Evolutionary conservation across 108 stramenopile genomes (phyloP), one percentile per base, ranked within the genome.

Genomic region (Cyclotella atomus): DNA sequence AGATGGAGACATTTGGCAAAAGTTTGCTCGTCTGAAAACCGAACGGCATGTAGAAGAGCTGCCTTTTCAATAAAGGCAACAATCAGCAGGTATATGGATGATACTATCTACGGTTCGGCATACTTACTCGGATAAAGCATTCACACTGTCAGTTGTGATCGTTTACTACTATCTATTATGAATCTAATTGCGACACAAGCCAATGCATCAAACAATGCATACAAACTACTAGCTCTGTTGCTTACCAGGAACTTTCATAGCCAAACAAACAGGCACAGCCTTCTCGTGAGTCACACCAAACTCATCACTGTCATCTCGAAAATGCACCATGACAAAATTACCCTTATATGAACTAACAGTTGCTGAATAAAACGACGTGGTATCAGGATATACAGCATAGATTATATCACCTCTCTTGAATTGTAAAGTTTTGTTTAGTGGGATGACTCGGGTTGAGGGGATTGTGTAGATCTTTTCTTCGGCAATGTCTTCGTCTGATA

Each of bases 371-470:
- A 95, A 95, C 6, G 88, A 79, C 14, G 93, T 95, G 1, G 93
- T 95, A 65, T 95, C 93, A 0, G 93, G 93, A 75, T 95, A 95
- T 2, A 95, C 87, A 23, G 91, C 93, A 84, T 79, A 91, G 10
- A 95, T 77, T 1, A 50, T 63, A 45, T 95, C 93, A 3, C 91
- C 91, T 23, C 74, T 34, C 19, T 36, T 33, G 70, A 64, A 79
- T 25, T 46, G 65, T 44, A 61, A 59, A 16, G 60, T 65, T 9
- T 73, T 67, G 16, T 83, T 75, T 21, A 92, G 73, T 25, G 85
- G 59, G 9, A 89, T 78, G 2, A 92, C 91, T 62, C 88, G 87
- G 7, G 70, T 64, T 55, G 88, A 87, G 10, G 93, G 88, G 5
- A 95, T 77, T 30, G 77, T 70, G 53, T 92, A 95, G 5, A 88